Base-by-base conservation (phyloP, 257 asterid species). In the Solanum pimpinellifolium region DNA sequence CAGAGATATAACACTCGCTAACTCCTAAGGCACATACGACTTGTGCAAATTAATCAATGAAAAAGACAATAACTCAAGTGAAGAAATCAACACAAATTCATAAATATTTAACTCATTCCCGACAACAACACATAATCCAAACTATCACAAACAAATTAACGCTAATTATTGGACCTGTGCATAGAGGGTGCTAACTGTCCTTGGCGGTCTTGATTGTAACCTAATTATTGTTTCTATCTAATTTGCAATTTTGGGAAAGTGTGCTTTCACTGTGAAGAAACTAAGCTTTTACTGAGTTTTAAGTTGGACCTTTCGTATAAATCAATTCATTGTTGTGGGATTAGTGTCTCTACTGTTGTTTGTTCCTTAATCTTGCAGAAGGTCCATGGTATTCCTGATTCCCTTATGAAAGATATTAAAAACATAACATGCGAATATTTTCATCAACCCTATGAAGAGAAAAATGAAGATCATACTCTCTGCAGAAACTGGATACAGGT, bases 401-500 rank as follows among this genome's bases (percentile, higher is more conserved):
- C 92, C 75, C 92, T 95, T 23, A 49, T 93, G 23, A 87, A 92
- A 66, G 96, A 94, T 80, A 92, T 95, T 75, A 94, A 97, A 91
- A 87, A 83, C 33, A 89, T 92, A n/a, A 89, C 98, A 0, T 94
- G 88, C 66, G 86, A 83, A 47, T 95, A 91, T 87, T 97, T 95
- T 87, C 83, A 91, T 88, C 90, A 94, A 90, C 97, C 99, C 44
- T 89, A 90, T 65, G 98, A 95, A 87, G 98, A 94, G 89, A 97
- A 97, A 92, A 90, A 31, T 93, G 88, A 89, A 95, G 72, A 90
- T 94, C 41, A 97, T 94, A 86, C 94, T 97, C 84, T 97, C 99
- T 86, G 88, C 94, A 5, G 89, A 86, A 47, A 89, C 94, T 87
- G 99, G 99, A 89, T 93, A 93, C 97, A 97, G 96, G 99, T 97